Evolutionary conservation across 345 rosid genomes (phyloP), one percentile per base, ranked within the genome.

Genomic region (Euphorbia peplus): DNA sequence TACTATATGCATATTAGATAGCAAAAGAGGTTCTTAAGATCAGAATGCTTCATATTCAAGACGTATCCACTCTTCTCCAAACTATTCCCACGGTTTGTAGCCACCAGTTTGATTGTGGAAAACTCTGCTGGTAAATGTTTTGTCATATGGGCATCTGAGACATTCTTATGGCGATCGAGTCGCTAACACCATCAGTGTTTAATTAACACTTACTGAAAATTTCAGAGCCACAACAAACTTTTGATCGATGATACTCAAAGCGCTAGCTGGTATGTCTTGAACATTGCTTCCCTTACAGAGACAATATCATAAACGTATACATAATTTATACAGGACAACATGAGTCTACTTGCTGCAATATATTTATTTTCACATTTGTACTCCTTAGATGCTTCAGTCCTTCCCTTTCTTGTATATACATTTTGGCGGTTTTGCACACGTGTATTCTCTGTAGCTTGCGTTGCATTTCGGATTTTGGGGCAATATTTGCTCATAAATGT

Each of bases 1-100:
- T 22, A 29, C 63, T 2, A 18, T 28, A 35, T 24, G 37, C 58
- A 60, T 7, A 60, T 61, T 28, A 64, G 85, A 70, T 91, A 9
- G 97, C 99, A 9, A 48, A 77, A 58, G 89, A 88, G 56, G 87
- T 91, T 28, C 88, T 91, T 47, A 55, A 61, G 32, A 82, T 87
- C 30, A 82, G 95, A 81, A 48, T 59, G 67, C 24, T 76, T 41
- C 87, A 91, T 50, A 58, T 79, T 59, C 85, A 71, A 68, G 89
- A 89, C 1, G 82, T 95, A 50, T 79, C 91, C 1, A 69, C 72
- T 2, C 95, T 91, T 50, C 81, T 87, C 46, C 82, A 82, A 78
- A 42, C 71, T 16, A 57, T 89, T 62, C 93, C 93, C 2, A 77
- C 86, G 96, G 98, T 73, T 78, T 80, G 60, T 56, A 92, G 35